Evolutionary conservation across 2,329 filamentous ascomycete species (phyloP), one percentile per base, ranked within the genome.

Genomic region (Fusarium setosum): DNA sequence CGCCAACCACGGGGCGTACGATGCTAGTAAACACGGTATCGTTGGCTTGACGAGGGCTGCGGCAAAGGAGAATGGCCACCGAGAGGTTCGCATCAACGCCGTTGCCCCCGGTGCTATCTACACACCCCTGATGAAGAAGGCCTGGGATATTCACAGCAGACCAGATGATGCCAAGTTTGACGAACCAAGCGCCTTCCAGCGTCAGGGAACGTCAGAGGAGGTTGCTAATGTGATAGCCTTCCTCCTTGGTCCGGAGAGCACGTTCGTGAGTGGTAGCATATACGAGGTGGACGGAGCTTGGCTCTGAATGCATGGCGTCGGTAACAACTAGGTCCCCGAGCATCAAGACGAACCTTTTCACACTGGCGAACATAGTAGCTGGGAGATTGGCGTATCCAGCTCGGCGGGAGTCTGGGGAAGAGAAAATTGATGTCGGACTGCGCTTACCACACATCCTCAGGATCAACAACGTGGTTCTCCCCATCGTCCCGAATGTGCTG

Each of bases 401-500:
- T 42, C 21, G 64, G 90, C 93, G 2, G 91, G 44, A 32, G 32
- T 34, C 23, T 29, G 23, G n/a, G 32, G 59, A 51, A 24, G 18
- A 20, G 32, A 38, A 13, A 49, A 59, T 48, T 32, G 26, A 34
- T 54, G 15, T 18, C 29, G 49, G 23, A 51, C 55, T 38, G 29
- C 35, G 49, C 45, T 74, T 67, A 94, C 90, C 92, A 97, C 51
- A 99, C 94, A 80, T 97, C 93, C 61, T 92, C 89, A 3, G 94
- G 93, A 47, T 86, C 83, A 23, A 99, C 94, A 70, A 87, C 85
- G 75, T 92, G 89, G 59, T 88, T 84, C 81, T 96, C 92, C 17
- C 96, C 96, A 70, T 95, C 88, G 53, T 90, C 87, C 67, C 96
- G 87, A 45, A 97, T 85, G 78, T 96, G 93, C 76, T 92, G 86